phyloP scores from a whole-genome alignment of 2,329 filamentous ascomycete species.

The Exserohilum turcica region DNA sequence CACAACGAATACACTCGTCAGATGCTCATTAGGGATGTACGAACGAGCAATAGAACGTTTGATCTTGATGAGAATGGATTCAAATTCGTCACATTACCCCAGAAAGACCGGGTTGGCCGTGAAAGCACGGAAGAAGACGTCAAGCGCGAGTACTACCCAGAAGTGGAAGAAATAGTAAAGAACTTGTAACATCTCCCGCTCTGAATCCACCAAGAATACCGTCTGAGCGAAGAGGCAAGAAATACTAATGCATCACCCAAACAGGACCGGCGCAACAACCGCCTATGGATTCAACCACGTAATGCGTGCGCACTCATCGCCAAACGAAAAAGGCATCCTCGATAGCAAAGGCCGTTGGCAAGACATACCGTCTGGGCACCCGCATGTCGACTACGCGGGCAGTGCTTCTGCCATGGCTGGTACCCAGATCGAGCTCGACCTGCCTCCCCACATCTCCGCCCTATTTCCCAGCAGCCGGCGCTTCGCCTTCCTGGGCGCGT shows the following conservation, averaged over 20 bases:
- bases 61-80: conserved; percentile 46
- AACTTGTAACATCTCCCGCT: conserved; percentile 9
- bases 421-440: conserved; percentile 22
- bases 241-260: background rate
- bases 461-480: conserved; percentile 18
- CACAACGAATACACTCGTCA: conserved; percentile 24
- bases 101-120: conserved; percentile 8
- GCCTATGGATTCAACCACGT: conserved; percentile 45
- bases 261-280: conserved; percentile 22
- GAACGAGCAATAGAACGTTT: conserved; percentile 48
- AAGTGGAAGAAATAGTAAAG: conserved; percentile 20
- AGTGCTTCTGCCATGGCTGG: conserved; percentile 11
- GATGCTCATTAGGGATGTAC: conserved; percentile 50
- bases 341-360: conserved; percentile 54
- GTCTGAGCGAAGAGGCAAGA: background rate
- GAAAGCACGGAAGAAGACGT: conserved; percentile 18
- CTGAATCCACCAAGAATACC: background rate
- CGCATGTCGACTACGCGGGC: conserved; percentile 29
- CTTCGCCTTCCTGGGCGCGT: conserved; percentile 37
- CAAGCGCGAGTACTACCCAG: conserved; percentile 23
- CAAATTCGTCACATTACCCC: conserved; percentile 23
- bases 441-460: conserved; percentile 14
- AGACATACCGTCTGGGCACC: conserved; percentile 27
- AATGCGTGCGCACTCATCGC: conserved; percentile 54
- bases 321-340: conserved; percentile 48